Evolutionary conservation across 2,329 filamentous ascomycete genomes (phyloP), one percentile per base, ranked within the genome.

Genomic region (Magnaporthiopsis poae): DNA sequence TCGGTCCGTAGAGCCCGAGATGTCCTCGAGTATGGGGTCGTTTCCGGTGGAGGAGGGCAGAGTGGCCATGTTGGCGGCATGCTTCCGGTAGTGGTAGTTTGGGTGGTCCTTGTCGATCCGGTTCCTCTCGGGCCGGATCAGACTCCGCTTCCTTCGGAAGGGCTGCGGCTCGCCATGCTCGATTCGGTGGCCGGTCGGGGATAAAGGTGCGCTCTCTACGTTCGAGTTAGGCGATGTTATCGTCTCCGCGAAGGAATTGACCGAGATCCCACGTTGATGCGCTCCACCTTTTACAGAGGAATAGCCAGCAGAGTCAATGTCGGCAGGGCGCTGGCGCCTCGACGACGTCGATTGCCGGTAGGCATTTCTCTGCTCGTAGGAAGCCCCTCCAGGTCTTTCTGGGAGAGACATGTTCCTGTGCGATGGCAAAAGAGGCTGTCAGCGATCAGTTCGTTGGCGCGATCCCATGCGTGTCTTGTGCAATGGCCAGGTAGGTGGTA

Each of bases 71-170:
- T 94, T 90, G 72, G 92, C 90, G 12, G 96, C 92, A 85, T 96
- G 93, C 76, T 96, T 90, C 71, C 92, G 88, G 78, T 99, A 99
- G 78, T 97, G 86, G 75, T 97, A 99, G 76, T 98, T 96, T 18
- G 93, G 92, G 75, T 98, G 92, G 71, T 93, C 90, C 70, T 84
- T 88, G 71, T 93, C 90, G 71, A 96, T 91, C 71, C 90, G 87
- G 73, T 90, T 90, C 70, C 95, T 87, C 78, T 99, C 95, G 0
- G 95, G 95, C 69, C 90, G 85, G 74, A 99, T 88, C 69, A 99
- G 81, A 76, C 91, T 97, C 75, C 90, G 88, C 79, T 98, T 98
- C 72, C 93, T 87, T 68, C 79, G 74, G 68, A 85, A 76, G 59
- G 77, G 74, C 65, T 77, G 74, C 65, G 78, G 46, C 46, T 62